Evolutionary conservation across 768 basidiomycete species (phyloP).

Genomic region (Kwoniella botswanensis): DNA sequence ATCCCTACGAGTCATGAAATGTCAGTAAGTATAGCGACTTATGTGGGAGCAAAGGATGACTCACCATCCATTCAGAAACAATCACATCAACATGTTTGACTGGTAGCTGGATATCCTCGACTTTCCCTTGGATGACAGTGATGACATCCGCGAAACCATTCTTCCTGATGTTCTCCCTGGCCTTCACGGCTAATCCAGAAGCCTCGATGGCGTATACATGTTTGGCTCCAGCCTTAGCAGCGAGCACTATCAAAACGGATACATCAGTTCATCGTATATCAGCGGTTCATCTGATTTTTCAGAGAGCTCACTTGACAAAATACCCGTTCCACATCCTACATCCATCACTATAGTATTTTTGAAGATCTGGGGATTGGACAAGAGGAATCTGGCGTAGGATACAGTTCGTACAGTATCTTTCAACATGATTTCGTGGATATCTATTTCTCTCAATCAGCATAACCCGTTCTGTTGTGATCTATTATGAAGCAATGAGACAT

Average conservation of each 20-base stretch:
- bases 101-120: constrained; percentile 82
- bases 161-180: constrained; percentile 73
- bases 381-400: constrained; percentile 88
- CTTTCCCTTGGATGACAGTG: constrained; percentile 84
- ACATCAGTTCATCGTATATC: not conserved
- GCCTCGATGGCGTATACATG: constrained; percentile 92
- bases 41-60: constrained; percentile 15
- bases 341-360: constrained; percentile 86
- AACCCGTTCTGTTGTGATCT: not conserved
- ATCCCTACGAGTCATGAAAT: constrained; percentile 49
- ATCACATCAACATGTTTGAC: constrained; percentile 86
- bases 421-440: constrained; percentile 96
- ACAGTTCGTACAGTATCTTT: constrained; percentile 92
- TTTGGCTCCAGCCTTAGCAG: constrained; percentile 85
- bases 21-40: not conserved
- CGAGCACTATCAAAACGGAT: constrained; percentile 64
- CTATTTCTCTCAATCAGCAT: constrained; percentile 59
- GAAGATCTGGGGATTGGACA: constrained; percentile 79
- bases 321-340: constrained; percentile 95
- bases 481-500: constrained; percentile 16
- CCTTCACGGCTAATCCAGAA: constrained; percentile 77
- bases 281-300: no score
- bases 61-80: constrained; percentile 97
- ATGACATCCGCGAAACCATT: constrained; percentile 76
- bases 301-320: constrained; percentile 66